Percentiles rank a stretch among this genome's conserved stretches.
Conservation (phyloP, 2,329 filamentous ascomycete species). For the Tolypocladium nubicola region DNA sequence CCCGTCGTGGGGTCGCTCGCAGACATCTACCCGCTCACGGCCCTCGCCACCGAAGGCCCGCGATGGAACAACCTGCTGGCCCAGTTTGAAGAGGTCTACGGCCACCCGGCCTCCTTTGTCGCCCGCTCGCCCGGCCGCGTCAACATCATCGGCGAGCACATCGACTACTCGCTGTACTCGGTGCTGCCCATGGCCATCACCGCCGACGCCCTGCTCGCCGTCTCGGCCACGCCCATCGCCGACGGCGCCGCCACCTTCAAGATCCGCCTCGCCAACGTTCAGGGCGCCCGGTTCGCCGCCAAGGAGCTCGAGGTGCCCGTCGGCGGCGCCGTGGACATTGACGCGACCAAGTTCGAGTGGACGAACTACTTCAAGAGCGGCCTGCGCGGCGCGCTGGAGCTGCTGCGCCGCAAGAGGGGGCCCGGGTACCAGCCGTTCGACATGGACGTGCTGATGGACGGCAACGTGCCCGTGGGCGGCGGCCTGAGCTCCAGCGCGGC, state of each 20-base stretch:
- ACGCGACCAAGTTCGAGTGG: constrained; percentile 82
- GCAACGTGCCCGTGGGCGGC: constrained; percentile 83
- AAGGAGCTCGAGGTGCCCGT: constrained; percentile 63
- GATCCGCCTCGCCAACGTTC: constrained; percentile 72
- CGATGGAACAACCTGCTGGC: constrained; percentile 68
- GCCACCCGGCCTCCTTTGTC: constrained; percentile 64
- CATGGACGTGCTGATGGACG: constrained; percentile 85
- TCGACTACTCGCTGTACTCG: constrained; percentile 95
- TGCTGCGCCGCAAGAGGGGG: constrained; percentile 59
- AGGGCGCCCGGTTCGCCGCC: constrained; percentile 62
- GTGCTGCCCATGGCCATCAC: constrained; percentile 93
- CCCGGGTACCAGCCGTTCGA: constrained; percentile 52
- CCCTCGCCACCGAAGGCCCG: constrained; percentile 52
- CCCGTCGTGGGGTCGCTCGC: constrained; percentile 65
- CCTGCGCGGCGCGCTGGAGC: constrained; percentile 66
- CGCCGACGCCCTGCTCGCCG: constrained; percentile 81
- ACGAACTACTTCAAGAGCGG: constrained; percentile 98
- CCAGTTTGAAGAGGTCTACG: constrained; percentile 62
- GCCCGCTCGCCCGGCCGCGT: constrained; percentile 87
- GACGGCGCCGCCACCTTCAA: constrained; percentile 44
- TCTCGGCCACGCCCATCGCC: constrained; percentile 44
- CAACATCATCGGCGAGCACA: constrained; percentile 98
- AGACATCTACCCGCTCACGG: constrained; percentile 75
- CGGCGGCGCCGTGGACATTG: constrained; percentile 61
- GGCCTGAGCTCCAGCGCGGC: constrained; percentile 90